Conservation (phyloP, 2,329 filamentous ascomycete species). For the Fonsecaea monophora region DNA sequence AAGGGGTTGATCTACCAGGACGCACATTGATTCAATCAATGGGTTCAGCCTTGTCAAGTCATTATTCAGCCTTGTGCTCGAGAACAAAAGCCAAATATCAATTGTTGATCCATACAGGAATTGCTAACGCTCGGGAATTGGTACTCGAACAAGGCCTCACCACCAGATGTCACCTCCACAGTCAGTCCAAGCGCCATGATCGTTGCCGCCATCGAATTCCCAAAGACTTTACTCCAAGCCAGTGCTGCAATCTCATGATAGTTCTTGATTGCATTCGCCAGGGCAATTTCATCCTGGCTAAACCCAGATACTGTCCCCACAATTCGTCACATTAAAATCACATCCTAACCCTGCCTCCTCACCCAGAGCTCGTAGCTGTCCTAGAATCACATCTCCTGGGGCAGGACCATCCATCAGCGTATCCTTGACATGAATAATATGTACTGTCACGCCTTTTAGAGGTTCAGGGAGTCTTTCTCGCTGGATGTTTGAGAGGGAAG, state of each 20-base stretch:
- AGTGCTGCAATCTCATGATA: neutral
- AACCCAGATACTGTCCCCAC: slow-evolving; percentile 64
- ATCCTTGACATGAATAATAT: slow-evolving; percentile 95
- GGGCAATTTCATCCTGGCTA: slow-evolving; percentile 30
- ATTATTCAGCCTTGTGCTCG: neutral
- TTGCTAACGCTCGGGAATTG: neutral
- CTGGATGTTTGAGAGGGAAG: slow-evolving; percentile 1
- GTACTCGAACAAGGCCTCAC: neutral
- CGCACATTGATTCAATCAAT: neutral
- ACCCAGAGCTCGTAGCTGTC: slow-evolving; percentile 72
- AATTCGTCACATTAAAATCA: slow-evolving; percentile 74
- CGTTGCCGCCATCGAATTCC: neutral
- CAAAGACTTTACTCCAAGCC: neutral
- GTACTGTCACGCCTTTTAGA: slow-evolving; percentile 75
- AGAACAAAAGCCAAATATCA: neutral
- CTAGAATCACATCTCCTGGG: slow-evolving; percentile 70
- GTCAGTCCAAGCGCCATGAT: neutral
- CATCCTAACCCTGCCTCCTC: slow-evolving; percentile 72
- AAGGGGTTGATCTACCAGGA: neutral
- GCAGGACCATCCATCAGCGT: slow-evolving; percentile 73
- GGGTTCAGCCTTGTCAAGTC: neutral
- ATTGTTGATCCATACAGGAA: neutral
- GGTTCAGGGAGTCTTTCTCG: slow-evolving; percentile 32
- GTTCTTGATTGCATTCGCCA: neutral
- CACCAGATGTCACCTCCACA: neutral